Percentiles rank a stretch among this genome's conserved stretches.
Conservation (phyloP, 2,329 filamentous ascomycete species). For the Dothistroma septosporum region DNA sequence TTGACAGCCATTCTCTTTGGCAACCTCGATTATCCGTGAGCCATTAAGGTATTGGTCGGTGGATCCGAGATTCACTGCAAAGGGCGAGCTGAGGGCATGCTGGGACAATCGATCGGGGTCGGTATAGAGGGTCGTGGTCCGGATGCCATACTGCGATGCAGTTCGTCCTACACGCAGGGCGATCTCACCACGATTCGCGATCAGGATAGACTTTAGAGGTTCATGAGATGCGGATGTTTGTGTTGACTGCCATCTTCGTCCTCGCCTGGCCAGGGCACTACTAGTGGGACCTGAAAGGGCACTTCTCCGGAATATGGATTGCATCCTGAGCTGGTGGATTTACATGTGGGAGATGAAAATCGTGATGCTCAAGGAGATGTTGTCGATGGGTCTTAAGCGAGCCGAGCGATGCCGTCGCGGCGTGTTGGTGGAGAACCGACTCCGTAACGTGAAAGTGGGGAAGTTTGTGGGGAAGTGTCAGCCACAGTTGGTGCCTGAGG, state of each 20-base stretch:
- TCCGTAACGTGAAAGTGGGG: too few relatives aligned
- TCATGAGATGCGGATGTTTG: conserved; percentile 19
- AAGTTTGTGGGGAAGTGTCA: too few relatives aligned
- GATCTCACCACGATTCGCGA: conserved; percentile 96
- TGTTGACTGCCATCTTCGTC: conserved; percentile 25
- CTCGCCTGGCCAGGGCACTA: conserved; percentile 16
- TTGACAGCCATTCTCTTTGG: conserved; percentile 79
- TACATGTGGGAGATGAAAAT: neutral
- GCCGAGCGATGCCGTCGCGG: too few relatives aligned
- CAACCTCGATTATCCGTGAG: conserved; percentile 83
- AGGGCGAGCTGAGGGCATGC: conserved; percentile 80
- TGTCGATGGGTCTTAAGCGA: too few relatives aligned
- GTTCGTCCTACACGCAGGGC: conserved; percentile 88
- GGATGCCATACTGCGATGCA: conserved; percentile 81
- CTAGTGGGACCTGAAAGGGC: conserved; percentile 20
- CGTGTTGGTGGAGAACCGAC: too few relatives aligned
- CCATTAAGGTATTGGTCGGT: conserved; percentile 88
- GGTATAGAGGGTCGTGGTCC: conserved; percentile 91
- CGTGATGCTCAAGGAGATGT: neutral
- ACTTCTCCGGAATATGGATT: conserved; percentile 21
- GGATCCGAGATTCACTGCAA: conserved; percentile 77
- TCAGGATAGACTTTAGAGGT: conserved; percentile 65
- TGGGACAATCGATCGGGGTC: conserved; percentile 83
- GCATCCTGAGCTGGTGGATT: conserved; percentile 17
- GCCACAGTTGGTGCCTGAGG: too few relatives aligned